Conservation (phyloP, 225 moss, liverwort and hornwort species). For the Neckera pumila region DNA sequence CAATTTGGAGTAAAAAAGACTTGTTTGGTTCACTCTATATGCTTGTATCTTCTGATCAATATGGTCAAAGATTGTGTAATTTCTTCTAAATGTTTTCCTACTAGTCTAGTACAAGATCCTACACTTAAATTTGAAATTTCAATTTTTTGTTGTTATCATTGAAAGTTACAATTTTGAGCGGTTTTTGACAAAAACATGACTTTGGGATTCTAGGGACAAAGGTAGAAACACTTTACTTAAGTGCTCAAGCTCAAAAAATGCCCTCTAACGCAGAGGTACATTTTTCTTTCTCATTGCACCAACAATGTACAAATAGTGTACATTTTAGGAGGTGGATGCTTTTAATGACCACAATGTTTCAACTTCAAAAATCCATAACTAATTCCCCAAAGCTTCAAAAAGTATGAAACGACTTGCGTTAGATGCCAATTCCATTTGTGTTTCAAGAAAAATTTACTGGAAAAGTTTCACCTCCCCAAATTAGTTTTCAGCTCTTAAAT, state of each 20-base stretch:
- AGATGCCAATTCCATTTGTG: neutral
- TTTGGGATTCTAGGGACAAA: neutral
- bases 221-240: neutral
- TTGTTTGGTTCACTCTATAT: accelerated
- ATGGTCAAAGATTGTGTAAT: neutral
- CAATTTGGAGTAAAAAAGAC: neutral
- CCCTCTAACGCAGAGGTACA: accelerated
- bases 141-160: neutral
- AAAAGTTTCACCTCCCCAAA: neutral
- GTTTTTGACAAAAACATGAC: neutral
- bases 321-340: accelerated
- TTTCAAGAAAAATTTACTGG: neutral
- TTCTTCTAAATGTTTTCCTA: accelerated
- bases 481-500: neutral
- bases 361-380: neutral
- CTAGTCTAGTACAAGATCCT: neutral
- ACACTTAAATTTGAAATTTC: neutral
- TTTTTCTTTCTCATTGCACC: neutral
- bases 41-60: neutral
- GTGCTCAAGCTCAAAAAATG: neutral
- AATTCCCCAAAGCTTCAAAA: neutral
- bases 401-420: neutral
- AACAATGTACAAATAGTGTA: neutral
- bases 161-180: neutral
- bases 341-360: accelerated